Base-by-base conservation (phyloP, 352 stramenopile genomes). In the Pythium periplocum region DNA sequence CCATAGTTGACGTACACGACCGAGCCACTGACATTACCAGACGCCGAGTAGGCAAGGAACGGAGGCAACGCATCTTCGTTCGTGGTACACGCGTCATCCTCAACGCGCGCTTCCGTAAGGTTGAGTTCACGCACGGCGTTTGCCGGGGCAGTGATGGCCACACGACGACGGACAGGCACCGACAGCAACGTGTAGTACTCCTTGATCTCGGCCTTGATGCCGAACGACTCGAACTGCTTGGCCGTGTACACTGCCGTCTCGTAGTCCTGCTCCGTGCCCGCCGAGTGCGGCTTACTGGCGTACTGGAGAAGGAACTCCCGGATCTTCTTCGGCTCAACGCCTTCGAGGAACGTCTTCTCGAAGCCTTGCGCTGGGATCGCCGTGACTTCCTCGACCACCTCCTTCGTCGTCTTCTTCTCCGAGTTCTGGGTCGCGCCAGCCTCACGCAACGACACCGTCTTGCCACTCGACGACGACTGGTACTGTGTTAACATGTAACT, bases 1-100 rank as follows among this genome's bases (percentile, higher is more conserved):
- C 82, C 89, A 54, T 92, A 93, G 63, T 97, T 96, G 26, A 83
- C 87, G 61, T 96, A 97, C 49, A 97, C 84, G 0, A 94, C 59
- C 0, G 79, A 60, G 4, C 66, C 69, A n/a, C 69, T 83, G 37
- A 94, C 69, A 54, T 89, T 78, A 4, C 87, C 89, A 2, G 77
- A 78, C 1, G 80, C 80, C 2, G 79, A 73, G 66, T 96, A 97
- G 5, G 79, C 87, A 47, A 95, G 60, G 60, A 88, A 97, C 7
- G 85, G 75, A 54, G 71, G 87, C 56, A 79, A 66, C 53, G 70
- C 84, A 40, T 75, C 68, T 53, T 66, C 56, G 53, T 59, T 73
- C 55, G 53, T 88, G 43, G 66, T 78, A 45, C 93, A 84, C 11
- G 78, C 55, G 48, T 93, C 84, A 17, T 86, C 82, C 3, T 59